Conservation (phyloP, 129 eudicot genomes). For the Sambucus nigra region DNA sequence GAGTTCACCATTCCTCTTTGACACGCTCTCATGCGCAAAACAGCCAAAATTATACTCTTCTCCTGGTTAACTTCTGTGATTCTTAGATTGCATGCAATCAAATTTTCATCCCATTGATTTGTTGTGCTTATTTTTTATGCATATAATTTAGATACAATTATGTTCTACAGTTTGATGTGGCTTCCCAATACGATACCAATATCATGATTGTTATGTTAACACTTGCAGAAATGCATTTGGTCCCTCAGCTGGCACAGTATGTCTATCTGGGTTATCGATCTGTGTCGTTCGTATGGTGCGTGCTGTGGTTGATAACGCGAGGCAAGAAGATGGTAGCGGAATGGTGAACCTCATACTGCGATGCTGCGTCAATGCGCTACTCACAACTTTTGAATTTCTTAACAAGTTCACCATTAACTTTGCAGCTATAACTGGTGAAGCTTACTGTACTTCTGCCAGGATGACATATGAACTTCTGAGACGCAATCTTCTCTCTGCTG, state of each 20-base stretch:
- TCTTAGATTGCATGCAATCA: not conserved
- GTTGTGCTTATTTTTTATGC: not conserved
- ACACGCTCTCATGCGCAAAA: too few relatives aligned
- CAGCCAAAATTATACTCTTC: too few relatives aligned
- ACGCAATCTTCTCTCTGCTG: slow-evolving; percentile 84
- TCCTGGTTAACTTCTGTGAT: too few relatives aligned
- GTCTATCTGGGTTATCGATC: slow-evolving; percentile 71
- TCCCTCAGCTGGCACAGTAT: slow-evolving; percentile 85
- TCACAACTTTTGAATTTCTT: slow-evolving; percentile 69
- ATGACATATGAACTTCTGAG: slow-evolving; percentile 81
- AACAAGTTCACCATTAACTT: slow-evolving; percentile 91
- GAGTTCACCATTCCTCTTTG: too few relatives aligned
- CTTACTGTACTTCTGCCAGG: slow-evolving; percentile 82
- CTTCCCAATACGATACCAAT: slow-evolving; percentile 8
- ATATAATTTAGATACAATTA: not conserved
- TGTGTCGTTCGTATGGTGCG: slow-evolving; percentile 67
- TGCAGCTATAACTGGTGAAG: slow-evolving; percentile 95
- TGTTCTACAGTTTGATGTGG: slow-evolving; percentile 7
- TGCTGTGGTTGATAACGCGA: slow-evolving; percentile 79
- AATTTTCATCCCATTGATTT: not conserved
- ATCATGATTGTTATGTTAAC: slow-evolving; percentile 6
- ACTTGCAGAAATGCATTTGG: slow-evolving; percentile 89
- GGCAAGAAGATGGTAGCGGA: slow-evolving; percentile 61
- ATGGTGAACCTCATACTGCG: slow-evolving; percentile 53
- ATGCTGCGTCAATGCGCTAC: slow-evolving; percentile 61